Evolutionary conservation across 352 stramenopile genomes (phyloP), one percentile per base, ranked within the genome.

Genomic region (Phytophthora multivora): DNA sequence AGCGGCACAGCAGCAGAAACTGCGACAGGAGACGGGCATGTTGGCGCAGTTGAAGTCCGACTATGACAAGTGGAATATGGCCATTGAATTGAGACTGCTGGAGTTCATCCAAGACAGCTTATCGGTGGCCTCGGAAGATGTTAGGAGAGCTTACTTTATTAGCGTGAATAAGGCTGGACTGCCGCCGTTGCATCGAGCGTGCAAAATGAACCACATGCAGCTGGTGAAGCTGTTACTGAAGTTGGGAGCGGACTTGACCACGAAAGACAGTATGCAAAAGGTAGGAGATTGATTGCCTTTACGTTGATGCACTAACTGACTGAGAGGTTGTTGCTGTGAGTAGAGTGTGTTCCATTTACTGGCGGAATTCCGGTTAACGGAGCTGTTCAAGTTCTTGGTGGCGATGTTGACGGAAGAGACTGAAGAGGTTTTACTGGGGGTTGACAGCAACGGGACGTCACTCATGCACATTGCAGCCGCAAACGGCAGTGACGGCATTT

Each of bases 1-100:
- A 0, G 55, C 53, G 2, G 51, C 64, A 5, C 78, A 70, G 26
- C 51, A 64, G 40, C 84, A 81, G 54, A 82, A 82, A 49, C 57
- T 86, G 43, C 49, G 63, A 3, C 79, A 90, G 49, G 66, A 90
- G 45, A 88, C 66, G 0, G 49, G 68, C 39, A 80, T 87, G 70
- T 65, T 90, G 25, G 50, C 70, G 13, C 73, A 88, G 49, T 60
- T 88, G 21, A 74, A 76, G 39, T 80, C 75, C 0, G 75, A 82
- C 49, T 63, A 54, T 8, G 81, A 89, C 63, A 90, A 86, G 66
- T 88, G 74, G 79, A 85, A 85, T 53, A 88, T 90, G 81, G 81
- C 77, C 4, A 79, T 89, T 30, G 79, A 90, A 13, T 41, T 90
- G 47, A 64, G 60, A 35, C 66, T 89, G 0, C 35, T 70, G 23